These are phyloP conservation scores for Lentinula sp. DNA, from an alignment of 768 basidiomycete species.

Conservation along the genomic window DNA sequence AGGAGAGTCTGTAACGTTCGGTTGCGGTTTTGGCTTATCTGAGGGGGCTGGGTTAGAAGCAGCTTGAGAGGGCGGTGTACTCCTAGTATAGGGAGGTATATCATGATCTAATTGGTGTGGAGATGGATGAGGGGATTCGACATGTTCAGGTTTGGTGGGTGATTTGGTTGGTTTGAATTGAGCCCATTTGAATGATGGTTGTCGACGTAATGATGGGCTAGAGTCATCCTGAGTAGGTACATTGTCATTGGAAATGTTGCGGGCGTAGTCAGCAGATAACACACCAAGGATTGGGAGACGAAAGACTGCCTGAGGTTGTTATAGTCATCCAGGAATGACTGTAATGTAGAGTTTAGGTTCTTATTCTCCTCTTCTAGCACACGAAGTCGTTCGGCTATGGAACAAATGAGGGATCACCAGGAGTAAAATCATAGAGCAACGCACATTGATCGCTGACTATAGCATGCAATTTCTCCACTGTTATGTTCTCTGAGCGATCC, in stretches of 20 bases:
- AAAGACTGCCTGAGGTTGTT: constrained; percentile 31
- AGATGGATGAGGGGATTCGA: constrained; percentile 73
- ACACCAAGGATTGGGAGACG: constrained; percentile 21
- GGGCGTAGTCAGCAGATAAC: constrained; percentile 8
- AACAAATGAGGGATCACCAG: constrained; percentile 6
- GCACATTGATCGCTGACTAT: constrained; percentile 73
- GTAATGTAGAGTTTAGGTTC: constrained; percentile 55
- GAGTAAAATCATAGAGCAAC: constrained; percentile 9
- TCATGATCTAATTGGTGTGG: constrained; percentile 78
- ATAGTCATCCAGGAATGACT: constrained; percentile 64
- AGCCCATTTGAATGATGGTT: constrained; percentile 88
- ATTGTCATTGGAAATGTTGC: constrained; percentile 5
- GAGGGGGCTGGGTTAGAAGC: constrained; percentile 11
- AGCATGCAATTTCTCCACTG: constrained; percentile 60
- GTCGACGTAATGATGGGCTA: constrained; percentile 48
- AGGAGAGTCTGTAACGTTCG: constrained; percentile 26
- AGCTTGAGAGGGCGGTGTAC: constrained; percentile 14
- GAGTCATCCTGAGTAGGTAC: constrained; percentile 26
- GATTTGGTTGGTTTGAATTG: constrained; percentile 73
- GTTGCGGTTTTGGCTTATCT: constrained; percentile 27
- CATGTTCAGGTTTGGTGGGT: constrained; percentile 66
- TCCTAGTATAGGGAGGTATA: constrained; percentile 30
- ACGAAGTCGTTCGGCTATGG: constrained; percentile 59
- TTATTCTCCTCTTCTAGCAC: constrained; percentile 75
- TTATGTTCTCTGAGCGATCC: constrained; percentile 46